Conservation (phyloP, 2,329 filamentous ascomycete genomes). For the Arthrobotrys sinensis region DNA sequence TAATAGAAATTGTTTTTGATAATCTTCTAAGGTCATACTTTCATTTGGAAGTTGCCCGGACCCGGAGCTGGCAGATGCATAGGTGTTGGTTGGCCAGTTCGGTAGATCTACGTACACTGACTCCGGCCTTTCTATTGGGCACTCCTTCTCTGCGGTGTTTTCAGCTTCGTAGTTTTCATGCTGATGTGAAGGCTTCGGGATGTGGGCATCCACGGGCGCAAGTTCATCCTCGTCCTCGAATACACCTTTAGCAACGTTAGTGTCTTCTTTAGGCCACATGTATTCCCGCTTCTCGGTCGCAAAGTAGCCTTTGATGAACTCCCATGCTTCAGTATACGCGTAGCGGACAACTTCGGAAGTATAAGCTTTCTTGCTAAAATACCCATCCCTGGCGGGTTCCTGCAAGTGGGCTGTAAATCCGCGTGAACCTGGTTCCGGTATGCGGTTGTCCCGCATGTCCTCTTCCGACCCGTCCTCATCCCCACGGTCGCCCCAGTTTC, state of each 20-base stretch:
- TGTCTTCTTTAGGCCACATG: neutral
- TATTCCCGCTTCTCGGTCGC: neutral
- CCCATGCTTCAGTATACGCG: neutral
- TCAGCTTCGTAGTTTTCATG: slow-evolving; percentile 1
- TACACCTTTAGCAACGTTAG: slow-evolving; percentile 3
- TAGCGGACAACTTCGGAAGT: slow-evolving; percentile 8
- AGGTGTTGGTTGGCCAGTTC: neutral
- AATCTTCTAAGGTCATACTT: neutral
- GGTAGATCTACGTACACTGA: neutral
- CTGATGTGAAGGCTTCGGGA: neutral
- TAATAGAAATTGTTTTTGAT: neutral
- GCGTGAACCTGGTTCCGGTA: neutral
- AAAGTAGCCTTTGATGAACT: slow-evolving; percentile 2
- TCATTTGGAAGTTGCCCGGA: too few species aligned
- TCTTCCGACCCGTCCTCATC: too few species aligned
- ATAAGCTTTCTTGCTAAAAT: neutral
- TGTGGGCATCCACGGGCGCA: too few species aligned
- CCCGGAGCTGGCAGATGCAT: too few species aligned
- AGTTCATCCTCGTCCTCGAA: slow-evolving; percentile 3
- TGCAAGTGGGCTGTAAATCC: slow-evolving; percentile 6
- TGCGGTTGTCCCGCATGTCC: too few species aligned
- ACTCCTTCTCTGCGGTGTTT: neutral
- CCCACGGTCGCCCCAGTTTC: neutral
- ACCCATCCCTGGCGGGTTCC: neutral
- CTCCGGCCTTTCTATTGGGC: neutral